These are phyloP conservation scores for Globisporangium spinosum DNA, from an alignment of 352 stramenopile genomes.

Conservation along the genomic window DNA sequence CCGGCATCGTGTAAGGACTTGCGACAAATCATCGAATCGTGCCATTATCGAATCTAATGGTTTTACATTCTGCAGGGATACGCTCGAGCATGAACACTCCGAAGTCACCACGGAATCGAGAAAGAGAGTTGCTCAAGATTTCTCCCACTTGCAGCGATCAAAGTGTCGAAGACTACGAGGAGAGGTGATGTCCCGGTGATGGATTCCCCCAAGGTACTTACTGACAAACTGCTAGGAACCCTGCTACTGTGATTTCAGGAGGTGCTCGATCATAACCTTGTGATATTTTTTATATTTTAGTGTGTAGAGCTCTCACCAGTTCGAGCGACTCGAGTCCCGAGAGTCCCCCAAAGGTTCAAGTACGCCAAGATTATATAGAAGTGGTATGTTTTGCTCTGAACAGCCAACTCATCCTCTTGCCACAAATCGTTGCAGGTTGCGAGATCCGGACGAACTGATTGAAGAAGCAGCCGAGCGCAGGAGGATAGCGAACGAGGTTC, in stretches of 20 bases:
- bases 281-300: neutral
- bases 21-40: neutral
- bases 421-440: constrained; percentile 19
- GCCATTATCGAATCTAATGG: neutral
- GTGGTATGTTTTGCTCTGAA: neutral
- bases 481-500: constrained; percentile 27
- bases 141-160: neutral
- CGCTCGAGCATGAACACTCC: neutral
- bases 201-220: neutral
- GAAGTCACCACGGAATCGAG: neutral
- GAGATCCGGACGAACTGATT: constrained; percentile 27
- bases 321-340: neutral
- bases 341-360: constrained; percentile 13
- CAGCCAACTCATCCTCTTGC: neutral
- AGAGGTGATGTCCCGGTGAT: neutral
- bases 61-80: neutral
- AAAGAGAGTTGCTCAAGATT: neutral
- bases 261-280: neutral
- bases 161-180: neutral
- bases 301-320: constrained; percentile 5
- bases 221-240: neutral
- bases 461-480: constrained; percentile 26
- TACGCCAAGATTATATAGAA: constrained; percentile 7
- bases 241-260: neutral
- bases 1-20: neutral